Conservation (phyloP, 805 yeast species). For the Yamadazyma insecticola region DNA sequence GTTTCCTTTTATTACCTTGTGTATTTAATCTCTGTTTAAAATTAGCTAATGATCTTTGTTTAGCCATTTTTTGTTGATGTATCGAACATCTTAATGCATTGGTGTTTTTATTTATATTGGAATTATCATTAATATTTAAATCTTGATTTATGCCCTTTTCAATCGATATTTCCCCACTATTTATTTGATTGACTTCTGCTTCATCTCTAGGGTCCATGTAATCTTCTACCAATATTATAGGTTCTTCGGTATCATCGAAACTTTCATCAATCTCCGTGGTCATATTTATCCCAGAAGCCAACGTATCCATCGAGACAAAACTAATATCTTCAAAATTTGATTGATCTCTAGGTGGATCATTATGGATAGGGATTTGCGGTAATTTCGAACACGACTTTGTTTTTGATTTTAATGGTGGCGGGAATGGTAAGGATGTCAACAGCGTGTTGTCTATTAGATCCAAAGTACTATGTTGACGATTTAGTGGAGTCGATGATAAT, state of each 20-base stretch:
- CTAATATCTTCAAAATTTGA: slow-evolving; percentile 9
- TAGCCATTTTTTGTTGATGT: slow-evolving; percentile 14
- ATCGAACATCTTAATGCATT: no score
- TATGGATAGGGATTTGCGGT: background rate
- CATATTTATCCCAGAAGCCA: slow-evolving; percentile 11
- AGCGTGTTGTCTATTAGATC: slow-evolving; percentile 46
- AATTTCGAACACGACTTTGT: slow-evolving; percentile 1
- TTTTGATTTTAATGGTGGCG: slow-evolving; percentile 38
- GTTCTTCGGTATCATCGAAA: slow-evolving; percentile 26
- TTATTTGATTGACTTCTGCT: slow-evolving; percentile 14
- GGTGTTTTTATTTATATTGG: no score
- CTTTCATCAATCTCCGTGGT: slow-evolving; percentile 13
- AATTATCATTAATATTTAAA: slow-evolving; percentile 1
- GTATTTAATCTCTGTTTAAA: slow-evolving; percentile 22
- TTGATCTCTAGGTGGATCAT: slow-evolving; percentile 1
- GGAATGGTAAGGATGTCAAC: slow-evolving; percentile 48
- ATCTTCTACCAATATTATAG: slow-evolving; percentile 52
- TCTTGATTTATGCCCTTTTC: no score
- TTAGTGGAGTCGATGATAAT: slow-evolving; percentile 8
- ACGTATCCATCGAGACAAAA: slow-evolving; percentile 11
- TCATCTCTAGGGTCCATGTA: slow-evolving; percentile 33
- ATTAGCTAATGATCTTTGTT: slow-evolving; percentile 33
- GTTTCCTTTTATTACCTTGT: slow-evolving; percentile 6
- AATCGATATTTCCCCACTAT: no score
- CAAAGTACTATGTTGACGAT: slow-evolving; percentile 37